Percentiles rank a stretch among this genome's conserved stretches.
Evolutionary conservation across 768 basidiomycete species (phyloP).

Genomic region (Lactarius pseudohatsudake): DNA sequence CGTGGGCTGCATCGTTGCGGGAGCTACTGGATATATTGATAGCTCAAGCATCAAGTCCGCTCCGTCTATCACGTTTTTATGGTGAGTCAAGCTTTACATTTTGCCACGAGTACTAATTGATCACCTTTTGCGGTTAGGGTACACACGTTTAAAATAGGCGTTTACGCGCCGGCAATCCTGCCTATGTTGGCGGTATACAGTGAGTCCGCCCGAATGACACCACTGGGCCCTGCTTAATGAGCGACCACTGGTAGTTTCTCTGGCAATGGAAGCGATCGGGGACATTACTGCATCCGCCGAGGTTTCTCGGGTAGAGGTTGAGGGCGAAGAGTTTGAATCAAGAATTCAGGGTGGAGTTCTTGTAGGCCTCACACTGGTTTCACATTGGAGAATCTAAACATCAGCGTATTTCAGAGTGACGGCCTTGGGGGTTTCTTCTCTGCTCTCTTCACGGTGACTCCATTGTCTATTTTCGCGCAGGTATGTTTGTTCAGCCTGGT

Average conservation of each 20-base stretch:
- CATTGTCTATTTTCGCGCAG: slow-evolving; percentile 77
- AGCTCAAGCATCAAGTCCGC: slow-evolving; percentile 60
- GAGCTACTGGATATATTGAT: slow-evolving; percentile 76
- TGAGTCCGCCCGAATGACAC: slow-evolving; percentile 33
- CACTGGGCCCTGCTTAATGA: background rate
- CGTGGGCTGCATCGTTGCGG: slow-evolving; percentile 80
- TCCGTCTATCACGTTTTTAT: slow-evolving; percentile 80
- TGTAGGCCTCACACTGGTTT: slow-evolving; percentile 37
- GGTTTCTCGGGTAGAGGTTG: slow-evolving; percentile 71
- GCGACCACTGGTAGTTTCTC: slow-evolving; percentile 49
- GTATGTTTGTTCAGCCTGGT: slow-evolving; percentile 30
- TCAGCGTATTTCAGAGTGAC: slow-evolving; percentile 49
- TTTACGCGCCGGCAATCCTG: slow-evolving; percentile 70
- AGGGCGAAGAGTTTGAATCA: slow-evolving; percentile 74
- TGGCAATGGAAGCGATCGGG: slow-evolving; percentile 83
- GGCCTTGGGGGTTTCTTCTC: slow-evolving; percentile 81
- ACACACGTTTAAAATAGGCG: slow-evolving; percentile 69
- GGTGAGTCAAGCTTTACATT: slow-evolving; percentile 39
- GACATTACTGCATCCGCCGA: slow-evolving; percentile 84
- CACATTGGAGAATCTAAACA: background rate
- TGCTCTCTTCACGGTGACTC: slow-evolving; percentile 77
- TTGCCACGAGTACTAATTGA: background rate
- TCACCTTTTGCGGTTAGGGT: slow-evolving; percentile 45
- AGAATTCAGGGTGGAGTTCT: slow-evolving; percentile 83
- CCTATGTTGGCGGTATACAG: slow-evolving; percentile 63